Evolutionary conservation across 2,329 filamentous ascomycete genomes (phyloP).

Genomic region (Aspergillus transmontanensis): DNA sequence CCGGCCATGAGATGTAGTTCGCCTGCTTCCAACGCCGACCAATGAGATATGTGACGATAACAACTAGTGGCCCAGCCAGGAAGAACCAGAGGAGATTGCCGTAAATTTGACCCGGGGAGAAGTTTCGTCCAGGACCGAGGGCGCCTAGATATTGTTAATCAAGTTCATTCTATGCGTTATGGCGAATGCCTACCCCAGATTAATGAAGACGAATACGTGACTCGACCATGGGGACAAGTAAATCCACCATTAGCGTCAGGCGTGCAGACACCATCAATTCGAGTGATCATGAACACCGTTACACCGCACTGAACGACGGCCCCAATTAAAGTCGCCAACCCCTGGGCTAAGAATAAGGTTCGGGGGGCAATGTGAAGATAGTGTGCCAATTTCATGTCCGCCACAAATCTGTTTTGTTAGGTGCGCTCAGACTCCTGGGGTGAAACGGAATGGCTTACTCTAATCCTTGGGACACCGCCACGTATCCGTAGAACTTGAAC

Average conservation of each 20-base stretch:
- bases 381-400: conserved; percentile 67
- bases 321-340: conserved; percentile 53
- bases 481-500: conserved; percentile 73
- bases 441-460: conserved; percentile 27
- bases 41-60: conserved; percentile 61
- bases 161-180: not conserved
- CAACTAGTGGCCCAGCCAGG: conserved; percentile 65
- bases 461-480: conserved; percentile 66
- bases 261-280: conserved; percentile 53
- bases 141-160: conserved; percentile 40
- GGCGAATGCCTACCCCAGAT: conserved; percentile 61
- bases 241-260: conserved; percentile 62
- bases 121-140: conserved; percentile 70
- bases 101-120: conserved; percentile 65
- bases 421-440: not conserved
- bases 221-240: conserved; percentile 58
- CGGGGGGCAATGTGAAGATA: conserved; percentile 50
- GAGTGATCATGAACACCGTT: conserved; percentile 52
- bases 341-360: conserved; percentile 54
- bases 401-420: conserved; percentile 55
- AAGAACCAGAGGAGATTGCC: conserved; percentile 70
- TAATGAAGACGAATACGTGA: conserved; percentile 69
- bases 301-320: conserved; percentile 53
- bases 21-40: conserved; percentile 62
- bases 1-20: conserved; percentile 68